Conservation (phyloP, 1,284 basidiomycete species). For the Termitomyces sp. region DNA sequence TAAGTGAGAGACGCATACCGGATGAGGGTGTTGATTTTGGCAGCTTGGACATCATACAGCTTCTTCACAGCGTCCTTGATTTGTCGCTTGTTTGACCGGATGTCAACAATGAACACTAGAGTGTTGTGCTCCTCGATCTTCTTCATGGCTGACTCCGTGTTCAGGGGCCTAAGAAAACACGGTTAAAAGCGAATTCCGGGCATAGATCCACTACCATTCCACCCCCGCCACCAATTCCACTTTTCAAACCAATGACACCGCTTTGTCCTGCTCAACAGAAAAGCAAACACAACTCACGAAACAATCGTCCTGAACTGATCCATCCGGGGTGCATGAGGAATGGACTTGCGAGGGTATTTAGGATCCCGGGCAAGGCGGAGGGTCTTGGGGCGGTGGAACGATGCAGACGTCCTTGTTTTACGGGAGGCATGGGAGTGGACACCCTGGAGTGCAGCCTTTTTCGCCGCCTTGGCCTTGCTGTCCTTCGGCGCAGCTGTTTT, state of each 20-base stretch:
- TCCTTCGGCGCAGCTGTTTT: slow-evolving; percentile 42
- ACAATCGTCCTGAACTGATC: slow-evolving; percentile 96
- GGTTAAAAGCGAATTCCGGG: neutral
- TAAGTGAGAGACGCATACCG: slow-evolving; percentile 49
- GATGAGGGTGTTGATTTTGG: slow-evolving; percentile 97
- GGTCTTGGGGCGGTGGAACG: slow-evolving; percentile 97
- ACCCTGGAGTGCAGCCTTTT: slow-evolving; percentile 95
- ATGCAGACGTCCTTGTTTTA: slow-evolving; percentile 84
- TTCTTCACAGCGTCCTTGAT: slow-evolving; percentile 99
- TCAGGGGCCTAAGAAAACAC: slow-evolving; percentile 50
- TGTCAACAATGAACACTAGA: slow-evolving; percentile 95
- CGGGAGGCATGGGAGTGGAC: slow-evolving; percentile 70
- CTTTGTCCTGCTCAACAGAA: neutral
- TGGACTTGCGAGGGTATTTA: slow-evolving; percentile 91
- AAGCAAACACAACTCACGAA: slow-evolving; percentile 46
- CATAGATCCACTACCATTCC: neutral
- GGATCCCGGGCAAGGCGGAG: slow-evolving; percentile 82
- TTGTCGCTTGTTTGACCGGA: slow-evolving; percentile 95
- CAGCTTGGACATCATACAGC: slow-evolving; percentile 95
- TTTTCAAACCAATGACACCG: neutral
- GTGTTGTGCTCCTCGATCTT: slow-evolving; percentile 99
- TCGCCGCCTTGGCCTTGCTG: slow-evolving; percentile 88
- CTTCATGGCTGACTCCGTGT: slow-evolving; percentile 89
- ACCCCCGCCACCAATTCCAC: neutral
- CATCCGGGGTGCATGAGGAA: slow-evolving; percentile 94